Base-by-base conservation (phyloP, 2,329 filamentous ascomycete species). In the Aspergillus tanneri region DNA sequence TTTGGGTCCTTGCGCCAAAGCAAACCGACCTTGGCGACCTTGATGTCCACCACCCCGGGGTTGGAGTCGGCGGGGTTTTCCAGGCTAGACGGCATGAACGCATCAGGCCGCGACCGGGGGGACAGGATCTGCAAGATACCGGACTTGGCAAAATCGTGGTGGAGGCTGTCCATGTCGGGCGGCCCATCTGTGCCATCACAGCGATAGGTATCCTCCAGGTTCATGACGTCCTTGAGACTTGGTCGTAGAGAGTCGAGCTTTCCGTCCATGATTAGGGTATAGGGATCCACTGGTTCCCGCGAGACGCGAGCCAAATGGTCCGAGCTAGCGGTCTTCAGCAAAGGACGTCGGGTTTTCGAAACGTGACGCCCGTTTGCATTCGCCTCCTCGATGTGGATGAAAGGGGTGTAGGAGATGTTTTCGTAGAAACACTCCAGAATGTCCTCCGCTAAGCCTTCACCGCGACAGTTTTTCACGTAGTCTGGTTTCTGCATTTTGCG, bases 341-440 rank as follows among this genome's bases (percentile, higher is more conserved):
- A 75, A 1, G 80, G 80, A 63, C 87, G 86, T 66, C 86, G 86
- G 47, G 83, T 78, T 67, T 87, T 92, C 59, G 86, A 82, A 37
- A 86, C 76, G 27, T 87, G 81, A 40, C 87, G 84, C 49, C 90
- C 86, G 47, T 84, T 85, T 14, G 66, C 36, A 59, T 87, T 89
- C 51, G 89, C 90, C 64, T 96, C 91, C 68, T 99, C 93, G 37
- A 96, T 90, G 63, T 96, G 90, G 58, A 99, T 96, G 65, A 99
- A 99, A 2, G 93, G 93, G 2, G 93, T 99, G 67, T 99, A 99
- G 49, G 87, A 88, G 58, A 99, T 95, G 66, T 99, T 99, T 74
- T 99, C 93, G 72, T 97, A 99, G 65, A 99, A 95, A 66, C 92
- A 96, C 62, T 90, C 90, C 11, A 97, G 77, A 34, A 97, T 88